Conservation (phyloP, 805 yeast genomes). For the Candida silvatica region DNA sequence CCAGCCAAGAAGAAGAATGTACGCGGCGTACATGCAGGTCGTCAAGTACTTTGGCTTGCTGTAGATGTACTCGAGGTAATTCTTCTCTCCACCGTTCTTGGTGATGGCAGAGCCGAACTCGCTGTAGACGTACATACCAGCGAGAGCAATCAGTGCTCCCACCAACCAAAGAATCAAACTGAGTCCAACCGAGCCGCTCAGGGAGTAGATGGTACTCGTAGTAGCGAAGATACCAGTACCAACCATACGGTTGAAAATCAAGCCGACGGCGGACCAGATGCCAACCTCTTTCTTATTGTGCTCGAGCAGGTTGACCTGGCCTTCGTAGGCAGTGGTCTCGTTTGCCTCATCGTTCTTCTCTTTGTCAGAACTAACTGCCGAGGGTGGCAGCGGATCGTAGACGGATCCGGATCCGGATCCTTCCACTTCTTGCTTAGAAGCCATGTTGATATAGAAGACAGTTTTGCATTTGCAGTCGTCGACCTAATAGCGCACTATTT, state of each 20-base stretch:
- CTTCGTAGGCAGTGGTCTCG: not conserved
- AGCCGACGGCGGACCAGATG: conserved; percentile 33
- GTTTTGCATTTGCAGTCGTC: too few relatives aligned
- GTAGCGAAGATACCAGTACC: conserved; percentile 72
- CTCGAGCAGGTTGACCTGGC: conserved; percentile 21
- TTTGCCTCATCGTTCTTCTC: not conserved
- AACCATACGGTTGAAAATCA: conserved; percentile 59
- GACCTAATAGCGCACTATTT: too few relatives aligned
- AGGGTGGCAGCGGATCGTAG: too few relatives aligned
- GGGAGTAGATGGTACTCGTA: conserved; percentile 50
- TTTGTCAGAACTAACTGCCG: too few relatives aligned
- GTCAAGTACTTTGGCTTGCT: conserved; percentile 47
- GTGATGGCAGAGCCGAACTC: conserved; percentile 48
- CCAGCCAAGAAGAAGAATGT: conserved; percentile 74
- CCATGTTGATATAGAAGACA: too few relatives aligned
- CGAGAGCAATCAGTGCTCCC: conserved; percentile 59
- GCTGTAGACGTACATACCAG: conserved; percentile 64
- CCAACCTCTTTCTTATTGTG: conserved; percentile 35
- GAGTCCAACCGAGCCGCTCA: conserved; percentile 66
- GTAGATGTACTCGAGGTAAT: conserved; percentile 65
- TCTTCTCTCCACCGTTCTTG: conserved; percentile 80
- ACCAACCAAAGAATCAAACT: conserved; percentile 66
- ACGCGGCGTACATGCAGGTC: conserved; percentile 37
- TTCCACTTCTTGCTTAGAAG: too few relatives aligned
- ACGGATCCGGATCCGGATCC: too few relatives aligned